Evolutionary conservation across 169 alveolate genomes (phyloP).

Genomic region (Plasmodium inui): DNA sequence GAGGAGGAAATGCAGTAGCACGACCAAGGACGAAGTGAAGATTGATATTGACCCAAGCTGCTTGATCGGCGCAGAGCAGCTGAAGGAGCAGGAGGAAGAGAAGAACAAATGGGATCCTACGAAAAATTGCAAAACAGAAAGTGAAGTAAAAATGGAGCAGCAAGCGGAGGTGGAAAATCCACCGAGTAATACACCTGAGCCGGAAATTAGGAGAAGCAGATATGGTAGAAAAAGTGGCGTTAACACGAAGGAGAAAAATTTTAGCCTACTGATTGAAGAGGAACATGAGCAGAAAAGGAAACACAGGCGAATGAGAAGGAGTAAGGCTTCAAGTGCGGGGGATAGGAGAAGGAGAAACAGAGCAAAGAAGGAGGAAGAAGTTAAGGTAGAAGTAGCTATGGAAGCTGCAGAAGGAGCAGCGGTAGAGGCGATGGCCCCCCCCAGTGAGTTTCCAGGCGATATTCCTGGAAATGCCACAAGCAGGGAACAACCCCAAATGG

Average conservation of each 20-base stretch:
- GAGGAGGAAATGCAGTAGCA: neutral
- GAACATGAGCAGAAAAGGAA: slow-evolving; percentile 29
- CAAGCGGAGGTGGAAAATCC: neutral
- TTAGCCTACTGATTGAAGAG: slow-evolving; percentile 14
- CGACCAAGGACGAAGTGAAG: neutral
- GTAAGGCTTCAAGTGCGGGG: slow-evolving; percentile 19
- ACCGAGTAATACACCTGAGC: neutral
- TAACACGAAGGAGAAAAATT: slow-evolving; percentile 28
- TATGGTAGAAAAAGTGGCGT: slow-evolving; percentile 59
- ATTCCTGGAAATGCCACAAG: neutral
- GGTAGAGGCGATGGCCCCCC: neutral
- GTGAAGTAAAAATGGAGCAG: neutral
- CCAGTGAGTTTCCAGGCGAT: neutral
- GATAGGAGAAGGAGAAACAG: neutral
- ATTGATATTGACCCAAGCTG: neutral
- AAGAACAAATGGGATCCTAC: neutral
- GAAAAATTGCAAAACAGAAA: neutral
- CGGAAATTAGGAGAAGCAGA: slow-evolving; percentile 15
- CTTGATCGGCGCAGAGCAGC: neutral
- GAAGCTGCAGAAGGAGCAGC: neutral
- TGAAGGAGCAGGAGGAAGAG: neutral
- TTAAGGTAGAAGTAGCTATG: neutral
- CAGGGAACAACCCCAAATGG: neutral
- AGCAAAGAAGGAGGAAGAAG: neutral
- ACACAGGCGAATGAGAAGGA: neutral